phyloP scores from a whole-genome alignment of 257 asterid genomes.

The Oldenlandia corymbosa region DNA sequence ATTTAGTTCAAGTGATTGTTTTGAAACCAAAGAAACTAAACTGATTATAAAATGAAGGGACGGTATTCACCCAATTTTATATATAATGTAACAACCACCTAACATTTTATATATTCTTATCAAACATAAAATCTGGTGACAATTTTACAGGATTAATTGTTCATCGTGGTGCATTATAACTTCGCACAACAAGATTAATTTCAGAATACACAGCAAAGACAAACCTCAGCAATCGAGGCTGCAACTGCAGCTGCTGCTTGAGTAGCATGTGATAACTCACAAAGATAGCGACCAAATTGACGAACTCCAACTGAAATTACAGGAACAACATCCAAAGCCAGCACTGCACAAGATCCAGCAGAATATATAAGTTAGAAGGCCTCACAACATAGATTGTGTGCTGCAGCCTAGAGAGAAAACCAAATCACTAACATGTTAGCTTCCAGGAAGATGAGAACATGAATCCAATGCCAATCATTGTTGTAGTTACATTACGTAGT shows the following conservation, averaged over 20 bases:
- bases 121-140: too few relatives aligned
- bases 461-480: conserved; percentile 76
- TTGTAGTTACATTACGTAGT: conserved; percentile 70
- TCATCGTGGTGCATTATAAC: neutral
- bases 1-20: too few relatives aligned
- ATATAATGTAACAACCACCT: too few relatives aligned
- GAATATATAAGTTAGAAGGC: neutral
- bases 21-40: too few relatives aligned
- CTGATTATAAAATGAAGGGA: too few relatives aligned
- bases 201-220: conserved; percentile 9
- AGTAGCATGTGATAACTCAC: conserved; percentile 79
- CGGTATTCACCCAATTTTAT: too few relatives aligned
- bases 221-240: conserved; percentile 83
- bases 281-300: conserved; percentile 64
- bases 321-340: conserved; percentile 84
- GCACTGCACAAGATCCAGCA: conserved; percentile 34
- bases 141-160: too few relatives aligned
- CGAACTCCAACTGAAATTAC: conserved; percentile 60
- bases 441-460: conserved; percentile 89
- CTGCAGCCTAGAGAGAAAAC: neutral
- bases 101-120: too few relatives aligned
- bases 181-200: neutral
- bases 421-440: conserved; percentile 24
- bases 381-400: neutral
- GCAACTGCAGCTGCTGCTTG: conserved; percentile 95